These are phyloP conservation scores for Teratosphaeria nubilosa DNA, from an alignment of 2,329 filamentous ascomycete species.

Conservation along the genomic window DNA sequence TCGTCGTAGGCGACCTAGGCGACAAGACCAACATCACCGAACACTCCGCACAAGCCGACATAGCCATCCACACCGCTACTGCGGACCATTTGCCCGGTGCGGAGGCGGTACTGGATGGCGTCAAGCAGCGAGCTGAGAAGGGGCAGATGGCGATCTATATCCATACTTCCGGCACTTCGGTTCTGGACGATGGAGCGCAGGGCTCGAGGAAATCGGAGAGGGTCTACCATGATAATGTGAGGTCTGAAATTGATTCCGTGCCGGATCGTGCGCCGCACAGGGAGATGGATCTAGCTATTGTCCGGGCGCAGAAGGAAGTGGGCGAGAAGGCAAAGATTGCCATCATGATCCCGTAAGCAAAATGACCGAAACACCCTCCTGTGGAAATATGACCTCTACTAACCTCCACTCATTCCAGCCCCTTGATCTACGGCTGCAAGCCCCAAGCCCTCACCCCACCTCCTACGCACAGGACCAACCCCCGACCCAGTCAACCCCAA, in stretches of 20 bases:
- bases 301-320: slow-evolving; percentile 28
- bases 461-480: neutral
- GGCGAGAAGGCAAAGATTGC: slow-evolving; percentile 34
- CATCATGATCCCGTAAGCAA: slow-evolving; percentile 34
- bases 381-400: no score
- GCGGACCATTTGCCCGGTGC: slow-evolving; percentile 39
- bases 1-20: slow-evolving; percentile 33
- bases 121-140: slow-evolving; percentile 29
- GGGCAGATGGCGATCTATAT: slow-evolving; percentile 37
- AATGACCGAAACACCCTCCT: no score
- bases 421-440: slow-evolving; percentile 37
- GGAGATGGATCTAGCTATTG: slow-evolving; percentile 36
- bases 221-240: slow-evolving; percentile 35
- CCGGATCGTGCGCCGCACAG: slow-evolving; percentile 36
- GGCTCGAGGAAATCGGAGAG: slow-evolving; percentile 28
- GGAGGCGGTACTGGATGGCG: slow-evolving; percentile 35
- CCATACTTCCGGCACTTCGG: slow-evolving; percentile 38
- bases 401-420: slow-evolving; percentile 5
- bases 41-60: slow-evolving; percentile 30
- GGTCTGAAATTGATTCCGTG: slow-evolving; percentile 32
- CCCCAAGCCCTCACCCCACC: neutral
- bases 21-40: slow-evolving; percentile 32
- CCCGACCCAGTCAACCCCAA: slow-evolving; percentile 17
- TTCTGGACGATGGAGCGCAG: slow-evolving; percentile 30
- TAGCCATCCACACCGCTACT: slow-evolving; percentile 41